Evolutionary conservation across 2,329 filamentous ascomycete genomes (phyloP), one percentile per base, ranked within the genome.

Genomic region (Ambrosiella xylebori): DNA sequence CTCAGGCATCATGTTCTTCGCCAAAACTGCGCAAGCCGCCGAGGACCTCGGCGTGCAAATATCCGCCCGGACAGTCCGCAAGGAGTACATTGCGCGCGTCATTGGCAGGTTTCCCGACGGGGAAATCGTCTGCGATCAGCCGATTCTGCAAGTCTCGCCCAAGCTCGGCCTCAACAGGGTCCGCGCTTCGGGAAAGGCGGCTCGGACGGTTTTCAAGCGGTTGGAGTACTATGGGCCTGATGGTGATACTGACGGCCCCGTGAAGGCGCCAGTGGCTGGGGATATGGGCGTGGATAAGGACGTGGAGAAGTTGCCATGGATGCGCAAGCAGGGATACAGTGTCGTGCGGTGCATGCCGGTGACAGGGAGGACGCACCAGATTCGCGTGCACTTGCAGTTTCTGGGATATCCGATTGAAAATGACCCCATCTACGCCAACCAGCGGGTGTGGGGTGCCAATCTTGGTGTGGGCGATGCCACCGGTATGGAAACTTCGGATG

Each of bases 1-100:
- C 0, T 95, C 88, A 64, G 93, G 93, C 54, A 86, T 98, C 67
- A 97, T 98, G 91, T 98, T 98, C 69, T 83, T 98, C 64, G 93
- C 85, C 36, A 98, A 98, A 71, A 82, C 87, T 62, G 76, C 83
- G 41, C 80, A 82, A 65, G 87, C 86, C 0, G 91, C 93, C 0
- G 88, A 91, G 63, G 75, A 76, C 38, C 77, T 98, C 63, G 82
- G 84, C 57, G 72, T 76, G 47, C 86, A 95, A 69, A 87, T 98
- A 60, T 79, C 82, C 63, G 79, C 78, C 4, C 79, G 93, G 40
- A 91, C 85, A 0, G 87, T 98, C 41, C 83, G 88, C 64, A 98
- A 98, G 68, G 93, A 98, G 69, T 98, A 98, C 66, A 76, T 98
- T 27, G 91, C 91, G 2, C 79, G 93, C 44, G 93, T 97, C 8